Evolutionary conservation across 169 alveolate species (phyloP), one percentile per base, ranked within the genome.

Genomic region (Perkinsus chesapeaki): DNA sequence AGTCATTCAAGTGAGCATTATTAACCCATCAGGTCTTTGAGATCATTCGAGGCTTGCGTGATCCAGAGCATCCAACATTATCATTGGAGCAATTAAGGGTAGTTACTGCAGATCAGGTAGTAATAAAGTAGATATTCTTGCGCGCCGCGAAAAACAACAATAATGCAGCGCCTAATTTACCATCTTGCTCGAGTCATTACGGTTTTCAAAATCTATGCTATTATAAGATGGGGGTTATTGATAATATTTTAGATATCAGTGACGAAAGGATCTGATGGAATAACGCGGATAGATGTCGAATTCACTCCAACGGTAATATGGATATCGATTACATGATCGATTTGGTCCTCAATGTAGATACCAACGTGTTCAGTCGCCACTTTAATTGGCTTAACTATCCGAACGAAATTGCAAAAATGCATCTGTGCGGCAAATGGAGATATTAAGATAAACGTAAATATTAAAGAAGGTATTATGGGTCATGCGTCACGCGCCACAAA

Each of bases 1-100:
- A 43, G 5, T 5, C 60, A 5, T 43, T 43, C 60, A 43, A 43
- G 16, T 5, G 5, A 43, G 5, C 60, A 43, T 43, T 16, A 43
- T 43, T 43, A 9, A n/a, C n/a, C 60, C 16, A 5, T 43, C 60
- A 95, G 94, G 96, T 96, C 20, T 97, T 95, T 94, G 97, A 96
- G 47, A 73, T 97, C 91, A 94, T 96, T 27, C 95, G 96, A 92
- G 92, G 94, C 92, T 96, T 97, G 31, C 96, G 95, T 47, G 98
- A 97, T 92, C 98, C 98, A 12, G 98, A 97, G 93, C 98, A 97
- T 94, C 97, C 98, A 19, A 96, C 96, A 47, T 16, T 43, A 16
- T 96, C 98, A 36, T 93, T 97, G 91, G 98, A 97, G 93, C 94
- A 96, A 94, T 93, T 97, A 72, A 96, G 96, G 94, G 97, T 97